A percentile compares a stretch with the other conserved stretches of the same genome.
Evolutionary conservation across 768 basidiomycete species (phyloP).

Genomic region (Lepiota brunneoincarnata): DNA sequence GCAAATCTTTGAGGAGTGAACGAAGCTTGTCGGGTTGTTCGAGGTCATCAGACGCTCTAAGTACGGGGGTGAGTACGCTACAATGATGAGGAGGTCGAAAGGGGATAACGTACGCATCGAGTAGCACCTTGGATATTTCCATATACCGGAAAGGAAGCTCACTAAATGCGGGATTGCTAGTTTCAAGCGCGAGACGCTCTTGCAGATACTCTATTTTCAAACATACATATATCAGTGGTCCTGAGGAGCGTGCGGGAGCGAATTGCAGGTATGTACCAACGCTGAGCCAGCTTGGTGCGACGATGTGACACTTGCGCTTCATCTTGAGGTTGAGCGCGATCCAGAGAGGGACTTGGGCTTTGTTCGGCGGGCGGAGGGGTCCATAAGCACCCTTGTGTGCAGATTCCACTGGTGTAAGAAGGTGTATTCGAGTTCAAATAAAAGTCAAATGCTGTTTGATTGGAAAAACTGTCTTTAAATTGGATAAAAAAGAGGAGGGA

Average conservation of each 20-base stretch:
- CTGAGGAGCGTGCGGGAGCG: too few species aligned
- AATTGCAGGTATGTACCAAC: slow-evolving; percentile 74
- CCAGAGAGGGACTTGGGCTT: slow-evolving; percentile 90
- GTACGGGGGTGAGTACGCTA: not conserved
- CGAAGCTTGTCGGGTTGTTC: slow-evolving; percentile 81
- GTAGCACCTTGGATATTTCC: slow-evolving; percentile 85
- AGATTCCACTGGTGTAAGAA: too few species aligned
- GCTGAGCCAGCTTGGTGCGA: slow-evolving; percentile 86
- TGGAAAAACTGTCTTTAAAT: not conserved
- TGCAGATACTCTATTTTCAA: slow-evolving; percentile 74
- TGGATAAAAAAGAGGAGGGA: slow-evolving; percentile 4
- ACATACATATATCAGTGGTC: not conserved
- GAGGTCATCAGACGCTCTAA: slow-evolving; percentile 88
- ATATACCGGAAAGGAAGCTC: slow-evolving; percentile 83
- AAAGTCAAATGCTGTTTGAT: slow-evolving; percentile 20
- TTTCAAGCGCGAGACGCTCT: slow-evolving; percentile 71
- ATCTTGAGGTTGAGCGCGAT: slow-evolving; percentile 91
- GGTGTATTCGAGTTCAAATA: slow-evolving; percentile 6
- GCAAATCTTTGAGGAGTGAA: slow-evolving; percentile 87
- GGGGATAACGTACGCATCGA: slow-evolving; percentile 73
- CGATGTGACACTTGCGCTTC: slow-evolving; percentile 93
- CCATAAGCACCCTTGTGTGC: slow-evolving; percentile 90
- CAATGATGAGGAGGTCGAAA: not conserved
- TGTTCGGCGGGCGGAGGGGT: slow-evolving; percentile 85
- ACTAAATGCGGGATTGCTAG: slow-evolving; percentile 69